phyloP scores from a whole-genome alignment of 164 flowering plant genomes.

The Euptelea pleiosperma region DNA sequence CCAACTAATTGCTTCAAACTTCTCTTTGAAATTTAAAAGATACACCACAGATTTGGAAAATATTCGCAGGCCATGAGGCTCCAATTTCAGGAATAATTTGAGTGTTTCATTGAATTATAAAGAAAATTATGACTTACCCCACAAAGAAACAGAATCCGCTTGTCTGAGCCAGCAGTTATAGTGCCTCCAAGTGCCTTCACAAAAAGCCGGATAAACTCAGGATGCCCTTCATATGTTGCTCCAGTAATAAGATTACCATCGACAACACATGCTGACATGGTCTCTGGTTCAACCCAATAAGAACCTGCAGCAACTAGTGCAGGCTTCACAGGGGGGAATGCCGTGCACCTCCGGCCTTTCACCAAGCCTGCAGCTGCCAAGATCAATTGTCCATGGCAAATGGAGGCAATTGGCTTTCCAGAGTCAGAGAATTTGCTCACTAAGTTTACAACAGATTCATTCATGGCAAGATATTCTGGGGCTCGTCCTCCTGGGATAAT shows the following conservation, averaged over 20 bases:
- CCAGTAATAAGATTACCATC: slow-evolving; percentile 85
- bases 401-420: slow-evolving; percentile 76
- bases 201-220: slow-evolving; percentile 66
- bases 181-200: slow-evolving; percentile 83
- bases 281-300: slow-evolving; percentile 76
- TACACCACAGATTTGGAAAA: too few species aligned
- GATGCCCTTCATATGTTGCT: slow-evolving; percentile 75
- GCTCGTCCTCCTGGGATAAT: slow-evolving; percentile 93
- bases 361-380: slow-evolving; percentile 85
- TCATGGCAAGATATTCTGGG: slow-evolving; percentile 88
- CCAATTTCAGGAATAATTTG: too few species aligned
- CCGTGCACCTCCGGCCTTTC: slow-evolving; percentile 71
- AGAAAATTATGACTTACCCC: slow-evolving; percentile 55
- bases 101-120: not conserved
- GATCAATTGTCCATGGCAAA: slow-evolving; percentile 91
- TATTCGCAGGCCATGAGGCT: too few species aligned
- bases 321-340: slow-evolving; percentile 63
- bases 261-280: slow-evolving; percentile 46
- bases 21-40: too few species aligned
- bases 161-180: slow-evolving; percentile 61
- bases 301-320: slow-evolving; percentile 78
- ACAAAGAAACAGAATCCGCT: slow-evolving; percentile 79
- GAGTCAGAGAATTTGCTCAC: slow-evolving; percentile 47
- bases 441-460: slow-evolving; percentile 59
- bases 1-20: not conserved